These are phyloP conservation scores for Gyrodon lividus DNA, from an alignment of 768 basidiomycete genomes.

Conservation along the genomic window DNA sequence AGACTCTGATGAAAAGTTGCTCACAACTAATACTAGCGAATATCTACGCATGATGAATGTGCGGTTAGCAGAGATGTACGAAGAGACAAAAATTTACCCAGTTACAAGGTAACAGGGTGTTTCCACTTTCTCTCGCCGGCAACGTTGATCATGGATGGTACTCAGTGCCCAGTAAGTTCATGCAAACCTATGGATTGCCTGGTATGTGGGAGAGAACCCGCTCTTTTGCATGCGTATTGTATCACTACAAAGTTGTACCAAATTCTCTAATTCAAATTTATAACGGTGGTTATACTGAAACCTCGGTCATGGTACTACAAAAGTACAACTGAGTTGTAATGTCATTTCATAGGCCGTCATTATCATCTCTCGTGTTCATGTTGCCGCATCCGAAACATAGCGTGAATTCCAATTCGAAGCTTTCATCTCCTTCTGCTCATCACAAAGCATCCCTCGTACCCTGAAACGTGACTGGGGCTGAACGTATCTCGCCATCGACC, in stretches of 20 bases:
- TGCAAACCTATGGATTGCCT: not conserved
- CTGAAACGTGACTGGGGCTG: constrained; percentile 56
- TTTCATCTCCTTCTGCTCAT: constrained; percentile 62
- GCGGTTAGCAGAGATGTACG: constrained; percentile 8
- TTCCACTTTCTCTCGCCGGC: not conserved
- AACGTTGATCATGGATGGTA: too few relatives aligned
- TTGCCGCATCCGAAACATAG: not conserved
- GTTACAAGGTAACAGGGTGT: too few relatives aligned
- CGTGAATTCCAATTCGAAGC: not conserved
- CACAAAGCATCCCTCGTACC: constrained; percentile 86
- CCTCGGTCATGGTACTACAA: not conserved
- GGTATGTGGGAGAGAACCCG: too few relatives aligned
- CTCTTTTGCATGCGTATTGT: not conserved
- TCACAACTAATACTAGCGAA: constrained; percentile 6
- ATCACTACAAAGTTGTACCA: not conserved
- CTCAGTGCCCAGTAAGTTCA: too few relatives aligned
- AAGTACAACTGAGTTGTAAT: not conserved
- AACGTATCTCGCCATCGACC: constrained; percentile 88
- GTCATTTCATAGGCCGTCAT: not conserved
- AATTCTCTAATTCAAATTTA: not conserved
- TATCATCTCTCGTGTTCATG: not conserved
- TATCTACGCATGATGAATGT: constrained; percentile 3
- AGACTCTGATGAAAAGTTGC: constrained; percentile 27
- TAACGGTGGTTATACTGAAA: not conserved
- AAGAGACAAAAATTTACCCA: too few relatives aligned